These are phyloP conservation scores for Epichloe typhina DNA, from an alignment of 2,329 filamentous ascomycete genomes.

Conservation along the genomic window DNA sequence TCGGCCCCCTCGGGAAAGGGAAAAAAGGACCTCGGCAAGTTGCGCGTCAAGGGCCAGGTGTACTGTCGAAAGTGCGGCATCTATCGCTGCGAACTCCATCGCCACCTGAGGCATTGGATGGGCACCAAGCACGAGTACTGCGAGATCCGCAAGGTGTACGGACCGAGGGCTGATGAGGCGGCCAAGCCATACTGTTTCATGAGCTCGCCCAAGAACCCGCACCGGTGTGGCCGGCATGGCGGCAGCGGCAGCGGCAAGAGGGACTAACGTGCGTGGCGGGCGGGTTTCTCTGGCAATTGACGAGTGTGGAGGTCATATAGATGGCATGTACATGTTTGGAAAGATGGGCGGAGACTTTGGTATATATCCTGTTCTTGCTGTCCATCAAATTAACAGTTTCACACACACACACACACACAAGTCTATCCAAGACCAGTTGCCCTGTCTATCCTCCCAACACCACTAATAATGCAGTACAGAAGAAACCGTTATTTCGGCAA, in stretches of 20 bases:
- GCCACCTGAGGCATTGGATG: conserved; percentile 49
- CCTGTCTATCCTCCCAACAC: neutral
- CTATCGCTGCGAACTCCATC: conserved; percentile 48
- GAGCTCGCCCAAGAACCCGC: conserved; percentile 45
- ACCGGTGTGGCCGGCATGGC: conserved; percentile 44
- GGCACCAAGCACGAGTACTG: conserved; percentile 45
- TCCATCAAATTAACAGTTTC: too few relatives aligned
- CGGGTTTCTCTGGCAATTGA: too few relatives aligned
- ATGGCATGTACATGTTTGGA: too few relatives aligned
- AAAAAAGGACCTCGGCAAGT: conserved; percentile 24
- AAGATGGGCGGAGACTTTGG: too few relatives aligned
- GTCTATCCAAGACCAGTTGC: too few relatives aligned
- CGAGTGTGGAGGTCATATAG: too few relatives aligned
- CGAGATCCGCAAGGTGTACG: conserved; percentile 44
- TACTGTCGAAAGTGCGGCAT: conserved; percentile 51
- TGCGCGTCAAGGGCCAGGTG: conserved; percentile 44
- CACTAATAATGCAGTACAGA: neutral
- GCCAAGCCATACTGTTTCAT: conserved; percentile 42
- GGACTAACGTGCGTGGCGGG: neutral
- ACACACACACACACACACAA: too few relatives aligned
- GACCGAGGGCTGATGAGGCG: conserved; percentile 30
- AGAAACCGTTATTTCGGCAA: neutral
- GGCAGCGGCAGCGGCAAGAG: conserved; percentile 7
- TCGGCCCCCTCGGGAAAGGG: neutral
- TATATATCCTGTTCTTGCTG: too few relatives aligned